These are phyloP conservation scores for Lepiota subincarnata DNA, from an alignment of 768 basidiomycete species.

Conservation along the genomic window DNA sequence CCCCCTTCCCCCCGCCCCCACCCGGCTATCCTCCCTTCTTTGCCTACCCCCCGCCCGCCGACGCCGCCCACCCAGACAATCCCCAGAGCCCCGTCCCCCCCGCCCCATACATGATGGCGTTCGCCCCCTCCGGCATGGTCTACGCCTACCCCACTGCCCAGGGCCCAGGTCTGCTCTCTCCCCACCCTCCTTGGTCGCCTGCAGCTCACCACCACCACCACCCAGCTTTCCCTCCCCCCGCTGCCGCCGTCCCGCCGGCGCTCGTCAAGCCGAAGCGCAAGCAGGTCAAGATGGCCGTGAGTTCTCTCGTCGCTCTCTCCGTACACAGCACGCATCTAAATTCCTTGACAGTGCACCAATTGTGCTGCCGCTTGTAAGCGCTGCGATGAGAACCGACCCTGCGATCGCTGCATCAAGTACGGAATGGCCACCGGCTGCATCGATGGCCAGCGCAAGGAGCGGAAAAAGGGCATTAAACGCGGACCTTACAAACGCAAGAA, in stretches of 20 bases:
- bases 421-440: conserved; percentile 73
- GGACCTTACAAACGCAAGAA: conserved; percentile 77
- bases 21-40: conserved; percentile 36
- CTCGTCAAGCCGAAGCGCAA: conserved; percentile 57
- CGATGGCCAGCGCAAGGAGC: conserved; percentile 90
- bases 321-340: too few relatives aligned
- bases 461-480: conserved; percentile 86
- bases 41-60: conserved; percentile 37
- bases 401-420: conserved; percentile 87
- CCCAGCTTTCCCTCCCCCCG: conserved; percentile 22
- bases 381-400: conserved; percentile 85
- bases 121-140: conserved; percentile 38
- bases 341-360: conserved; percentile 85
- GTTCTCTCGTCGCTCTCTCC: conserved; percentile 16
- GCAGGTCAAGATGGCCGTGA: conserved; percentile 83
- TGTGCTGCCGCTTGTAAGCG: conserved; percentile 88
- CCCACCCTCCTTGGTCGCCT: not conserved
- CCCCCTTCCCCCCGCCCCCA: conserved; percentile 26
- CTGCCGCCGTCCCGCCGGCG: conserved; percentile 7
- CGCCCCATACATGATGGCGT: conserved; percentile 38
- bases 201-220: conserved; percentile 6
- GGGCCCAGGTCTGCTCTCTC: conserved; percentile 27
- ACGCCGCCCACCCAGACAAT: conserved; percentile 32
- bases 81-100: conserved; percentile 29
- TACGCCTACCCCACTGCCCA: conserved; percentile 40